Percentiles rank a stretch among this genome's conserved stretches.
These are phyloP conservation scores for Tubosaeta sp. DNA, from an alignment of 768 basidiomycete species.

Conservation along the genomic window DNA sequence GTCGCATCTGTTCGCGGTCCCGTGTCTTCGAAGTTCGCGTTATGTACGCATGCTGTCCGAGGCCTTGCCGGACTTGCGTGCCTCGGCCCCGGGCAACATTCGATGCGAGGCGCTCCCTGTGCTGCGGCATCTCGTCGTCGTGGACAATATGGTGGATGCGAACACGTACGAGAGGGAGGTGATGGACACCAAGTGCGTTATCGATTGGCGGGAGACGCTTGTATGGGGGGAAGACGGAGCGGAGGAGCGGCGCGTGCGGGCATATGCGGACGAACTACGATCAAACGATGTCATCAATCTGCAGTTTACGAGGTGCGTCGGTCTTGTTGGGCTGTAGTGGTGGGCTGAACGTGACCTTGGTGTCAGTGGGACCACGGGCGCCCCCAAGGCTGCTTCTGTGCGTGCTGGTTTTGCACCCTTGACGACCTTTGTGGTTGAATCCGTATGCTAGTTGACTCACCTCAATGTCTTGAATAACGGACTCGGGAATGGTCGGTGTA, in stretches of 20 bases:
- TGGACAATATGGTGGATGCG: slow-evolving; percentile 52
- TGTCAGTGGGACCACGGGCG: slow-evolving; percentile 71
- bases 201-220: slow-evolving; percentile 71
- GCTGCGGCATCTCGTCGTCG: slow-evolving; percentile 59
- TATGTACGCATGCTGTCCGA: slow-evolving; percentile 60
- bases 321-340: background rate
- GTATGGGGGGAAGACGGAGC: slow-evolving; percentile 57
- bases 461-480: slow-evolving; percentile 76
- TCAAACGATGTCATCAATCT: slow-evolving; percentile 76
- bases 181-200: slow-evolving; percentile 42
- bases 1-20: slow-evolving; percentile 69
- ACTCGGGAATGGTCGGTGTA: slow-evolving; percentile 63
- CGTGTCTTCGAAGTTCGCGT: slow-evolving; percentile 58
- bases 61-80: slow-evolving; percentile 52
- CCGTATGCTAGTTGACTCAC: slow-evolving; percentile 58
- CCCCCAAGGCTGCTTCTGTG: slow-evolving; percentile 82
- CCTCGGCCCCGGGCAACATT: slow-evolving; percentile 49
- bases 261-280: slow-evolving; percentile 37
- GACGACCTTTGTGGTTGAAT: background rate
- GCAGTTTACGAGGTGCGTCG: slow-evolving; percentile 74
- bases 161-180: slow-evolving; percentile 37
- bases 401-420: slow-evolving; percentile 12
- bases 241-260: slow-evolving; percentile 42
- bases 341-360: background rate
- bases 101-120: slow-evolving; percentile 55